Evolutionary conservation across 768 basidiomycete species (phyloP).

Genomic region (Dacryopinax spathularia): DNA sequence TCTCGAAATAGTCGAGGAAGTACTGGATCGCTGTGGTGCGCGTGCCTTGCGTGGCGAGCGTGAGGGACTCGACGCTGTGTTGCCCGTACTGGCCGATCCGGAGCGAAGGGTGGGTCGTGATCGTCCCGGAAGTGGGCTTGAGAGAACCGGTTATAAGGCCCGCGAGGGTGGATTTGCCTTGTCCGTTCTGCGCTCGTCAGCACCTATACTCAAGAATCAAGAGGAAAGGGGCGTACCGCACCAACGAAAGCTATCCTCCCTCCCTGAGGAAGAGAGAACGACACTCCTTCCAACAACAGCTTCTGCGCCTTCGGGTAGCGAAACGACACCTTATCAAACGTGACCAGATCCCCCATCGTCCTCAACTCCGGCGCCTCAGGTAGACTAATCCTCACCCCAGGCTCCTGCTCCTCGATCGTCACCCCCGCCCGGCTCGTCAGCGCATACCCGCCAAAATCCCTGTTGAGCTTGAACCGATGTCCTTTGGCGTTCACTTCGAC

Average conservation of each 20-base stretch:
- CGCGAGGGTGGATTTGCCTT: conserved; percentile 46
- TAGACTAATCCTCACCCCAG: conserved; percentile 25
- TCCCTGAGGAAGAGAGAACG: conserved; percentile 28
- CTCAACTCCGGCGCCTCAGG: conserved; percentile 22
- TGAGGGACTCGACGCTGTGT: conserved; percentile 43
- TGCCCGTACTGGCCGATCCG: conserved; percentile 50
- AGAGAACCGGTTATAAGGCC: conserved; percentile 24
- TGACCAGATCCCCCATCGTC: conserved; percentile 25
- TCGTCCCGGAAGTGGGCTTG: conserved; percentile 33
- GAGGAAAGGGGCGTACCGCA: conserved; percentile 11
- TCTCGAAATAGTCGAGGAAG: conserved; percentile 17
- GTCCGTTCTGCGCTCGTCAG: conserved; percentile 29
- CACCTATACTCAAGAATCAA: not conserved
- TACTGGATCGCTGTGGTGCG: conserved; percentile 21
- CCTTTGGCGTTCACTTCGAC: conserved; percentile 31
- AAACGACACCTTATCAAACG: conserved; percentile 27
- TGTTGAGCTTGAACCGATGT: conserved; percentile 42
- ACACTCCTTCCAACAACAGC: conserved; percentile 23
- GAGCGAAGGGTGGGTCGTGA: conserved; percentile 39
- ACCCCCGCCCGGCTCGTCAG: conserved; percentile 28
- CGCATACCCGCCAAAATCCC: conserved; percentile 36
- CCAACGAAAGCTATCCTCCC: conserved; percentile 33
- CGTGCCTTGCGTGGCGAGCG: conserved; percentile 19
- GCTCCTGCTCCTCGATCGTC: conserved; percentile 28
- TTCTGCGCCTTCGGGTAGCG: conserved; percentile 22